phyloP scores from a whole-genome alignment of 2,329 filamentous ascomycete genomes.

The Alternaria tenuissima region DNA sequence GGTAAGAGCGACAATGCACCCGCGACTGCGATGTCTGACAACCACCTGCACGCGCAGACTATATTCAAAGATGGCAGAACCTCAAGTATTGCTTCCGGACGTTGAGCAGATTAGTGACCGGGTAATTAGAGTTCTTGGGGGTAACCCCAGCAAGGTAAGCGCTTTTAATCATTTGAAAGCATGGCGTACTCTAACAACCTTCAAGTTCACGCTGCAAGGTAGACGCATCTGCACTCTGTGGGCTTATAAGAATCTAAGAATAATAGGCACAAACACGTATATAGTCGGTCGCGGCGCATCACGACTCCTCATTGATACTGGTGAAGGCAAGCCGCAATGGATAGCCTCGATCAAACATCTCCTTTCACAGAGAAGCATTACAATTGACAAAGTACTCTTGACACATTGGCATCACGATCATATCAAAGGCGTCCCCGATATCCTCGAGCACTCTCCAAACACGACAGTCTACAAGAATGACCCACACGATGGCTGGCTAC shows the following conservation, averaged over 20 bases:
- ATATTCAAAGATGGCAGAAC: constrained; percentile 64
- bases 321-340: constrained; percentile 82
- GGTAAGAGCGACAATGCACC: constrained; percentile 35
- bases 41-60: constrained; percentile 28
- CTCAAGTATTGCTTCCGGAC: constrained; percentile 71
- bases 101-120: constrained; percentile 79
- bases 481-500: constrained; percentile 59
- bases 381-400: constrained; percentile 74
- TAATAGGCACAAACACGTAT: constrained; percentile 88
- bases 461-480: constrained; percentile 72
- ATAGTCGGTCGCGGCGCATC: constrained; percentile 77
- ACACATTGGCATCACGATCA: constrained; percentile 97
- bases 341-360: constrained; percentile 69
- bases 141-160: constrained; percentile 83
- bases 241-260: constrained; percentile 16
- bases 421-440: constrained; percentile 74
- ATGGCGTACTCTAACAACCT: constrained; percentile 23
- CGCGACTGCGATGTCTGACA: constrained; percentile 31
- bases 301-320: constrained; percentile 89
- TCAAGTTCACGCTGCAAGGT: constrained; percentile 71
- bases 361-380: constrained; percentile 72
- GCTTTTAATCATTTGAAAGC: not conserved
- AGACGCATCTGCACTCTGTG: constrained; percentile 5
- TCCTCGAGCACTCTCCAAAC: constrained; percentile 69
- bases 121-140: constrained; percentile 85